Percentiles rank a stretch among this genome's conserved stretches.
phyloP scores from a whole-genome alignment of 805 yeast genomes.

The Priceomyces medius region DNA sequence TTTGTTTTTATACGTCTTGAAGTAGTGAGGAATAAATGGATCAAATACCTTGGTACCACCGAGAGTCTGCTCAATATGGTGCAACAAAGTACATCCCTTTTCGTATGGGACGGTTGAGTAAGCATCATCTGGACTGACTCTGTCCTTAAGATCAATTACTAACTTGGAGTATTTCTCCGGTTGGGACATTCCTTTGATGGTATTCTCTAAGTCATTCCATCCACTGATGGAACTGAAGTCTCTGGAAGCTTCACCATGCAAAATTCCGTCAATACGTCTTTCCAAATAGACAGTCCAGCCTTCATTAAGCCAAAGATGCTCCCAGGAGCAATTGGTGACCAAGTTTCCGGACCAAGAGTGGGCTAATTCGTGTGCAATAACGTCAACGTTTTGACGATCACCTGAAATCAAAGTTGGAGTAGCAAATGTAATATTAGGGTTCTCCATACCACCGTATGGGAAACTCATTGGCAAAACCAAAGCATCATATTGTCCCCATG shows the following conservation, averaged over 20 bases:
- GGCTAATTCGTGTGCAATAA: constrained; percentile 89
- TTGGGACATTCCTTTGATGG: constrained; percentile 65
- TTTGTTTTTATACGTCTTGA: constrained; percentile 61
- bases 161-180: constrained; percentile 57
- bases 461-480: constrained; percentile 72
- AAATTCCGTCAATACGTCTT: constrained; percentile 71
- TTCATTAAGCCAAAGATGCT: constrained; percentile 92
- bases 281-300: constrained; percentile 96
- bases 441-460: constrained; percentile 96
- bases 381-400: constrained; percentile 83
- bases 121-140: constrained; percentile 84
- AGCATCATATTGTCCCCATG: constrained; percentile 82
- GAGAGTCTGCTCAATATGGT: constrained; percentile 65
- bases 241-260: constrained; percentile 78
- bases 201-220: constrained; percentile 75
- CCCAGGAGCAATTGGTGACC: constrained; percentile 89
- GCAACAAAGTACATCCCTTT: constrained; percentile 80
- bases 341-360: constrained; percentile 93
- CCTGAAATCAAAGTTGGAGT: constrained; percentile 86
- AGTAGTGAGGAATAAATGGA: constrained; percentile 77
- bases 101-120: constrained; percentile 88
- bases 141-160: constrained; percentile 67
- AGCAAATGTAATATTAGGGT: constrained; percentile 86
- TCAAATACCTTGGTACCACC: constrained; percentile 70
- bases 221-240: constrained; percentile 85